Evolutionary conservation across 805 yeast species (phyloP).

Genomic region (Ogataea kodamae): DNA sequence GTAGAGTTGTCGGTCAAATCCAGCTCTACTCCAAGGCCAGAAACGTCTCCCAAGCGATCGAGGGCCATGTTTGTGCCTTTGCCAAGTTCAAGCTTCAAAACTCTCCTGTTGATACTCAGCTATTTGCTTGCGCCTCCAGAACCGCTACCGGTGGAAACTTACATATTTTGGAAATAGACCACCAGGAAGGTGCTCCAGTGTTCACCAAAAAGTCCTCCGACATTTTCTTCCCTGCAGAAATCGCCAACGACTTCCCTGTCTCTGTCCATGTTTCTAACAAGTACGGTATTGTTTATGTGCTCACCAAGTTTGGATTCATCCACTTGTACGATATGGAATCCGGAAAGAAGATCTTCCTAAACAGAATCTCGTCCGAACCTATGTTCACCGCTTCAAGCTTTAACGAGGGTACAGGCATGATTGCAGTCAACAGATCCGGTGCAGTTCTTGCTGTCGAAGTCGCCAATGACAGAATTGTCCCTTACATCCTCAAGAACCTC

Average conservation of each 20-base stretch:
- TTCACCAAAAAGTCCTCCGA: slow-evolving; percentile 89
- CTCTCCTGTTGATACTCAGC: slow-evolving; percentile 72
- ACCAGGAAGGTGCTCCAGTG: slow-evolving; percentile 75
- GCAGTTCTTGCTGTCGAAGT: slow-evolving; percentile 92
- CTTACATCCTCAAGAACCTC: slow-evolving; percentile 82
- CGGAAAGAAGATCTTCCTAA: slow-evolving; percentile 89
- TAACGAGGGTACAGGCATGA: slow-evolving; percentile 73
- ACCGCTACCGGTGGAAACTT: slow-evolving; percentile 78
- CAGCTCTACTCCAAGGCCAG: slow-evolving; percentile 87
- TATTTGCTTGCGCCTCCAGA: slow-evolving; percentile 91
- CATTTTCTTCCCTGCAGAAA: slow-evolving; percentile 95
- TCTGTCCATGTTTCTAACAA: slow-evolving; percentile 80
- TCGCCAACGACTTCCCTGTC: slow-evolving; percentile 93
- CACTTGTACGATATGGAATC: slow-evolving; percentile 93
- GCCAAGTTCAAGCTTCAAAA: slow-evolving; percentile 73
- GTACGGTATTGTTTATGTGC: slow-evolving; percentile 82
- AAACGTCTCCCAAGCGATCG: slow-evolving; percentile 92
- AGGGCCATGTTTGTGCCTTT: slow-evolving; percentile 95
- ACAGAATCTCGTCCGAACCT: slow-evolving; percentile 93
- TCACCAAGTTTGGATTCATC: slow-evolving; percentile 95
- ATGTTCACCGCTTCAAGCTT: slow-evolving; percentile 84
- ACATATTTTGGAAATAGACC: slow-evolving; percentile 95
- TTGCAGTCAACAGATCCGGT: slow-evolving; percentile 92
- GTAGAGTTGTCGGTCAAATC: slow-evolving; percentile 92
- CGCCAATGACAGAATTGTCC: slow-evolving; percentile 77